Percentiles rank a stretch among this genome's conserved stretches.
Conservation (phyloP, 768 basidiomycete species). For the Serendipita sp. region DNA sequence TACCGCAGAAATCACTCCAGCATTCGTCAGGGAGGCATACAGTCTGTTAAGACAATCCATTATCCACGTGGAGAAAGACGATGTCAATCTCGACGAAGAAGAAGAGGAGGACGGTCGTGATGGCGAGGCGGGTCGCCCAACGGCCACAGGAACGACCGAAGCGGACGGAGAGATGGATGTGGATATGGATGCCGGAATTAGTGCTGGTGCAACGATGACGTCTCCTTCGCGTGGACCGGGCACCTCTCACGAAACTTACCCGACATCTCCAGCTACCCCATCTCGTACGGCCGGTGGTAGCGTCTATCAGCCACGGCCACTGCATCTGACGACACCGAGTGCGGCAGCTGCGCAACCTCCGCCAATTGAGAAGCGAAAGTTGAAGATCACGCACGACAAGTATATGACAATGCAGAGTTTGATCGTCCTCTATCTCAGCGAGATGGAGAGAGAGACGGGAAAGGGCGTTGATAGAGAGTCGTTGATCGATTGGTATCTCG, state of each 20-base stretch:
- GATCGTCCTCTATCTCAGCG: constrained; percentile 66
- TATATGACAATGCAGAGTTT: constrained; percentile 83
- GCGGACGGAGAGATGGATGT: constrained; percentile 24
- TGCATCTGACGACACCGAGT: constrained; percentile 17
- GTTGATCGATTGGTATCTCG: constrained; percentile 93
- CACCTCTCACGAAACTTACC: constrained; percentile 8
- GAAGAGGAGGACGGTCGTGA: constrained; percentile 30
- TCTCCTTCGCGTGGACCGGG: constrained; percentile 19
- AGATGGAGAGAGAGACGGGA: constrained; percentile 59
- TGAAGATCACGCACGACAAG: constrained; percentile 92
- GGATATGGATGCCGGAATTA: constrained; percentile 15
- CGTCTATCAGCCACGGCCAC: constrained; percentile 21
- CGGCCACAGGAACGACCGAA: constrained; percentile 23
- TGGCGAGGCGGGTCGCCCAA: constrained; percentile 14
- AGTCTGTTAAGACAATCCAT: constrained; percentile 89
- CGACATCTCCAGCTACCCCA: background rate
- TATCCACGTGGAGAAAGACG: constrained; percentile 98
- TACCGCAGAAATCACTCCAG: constrained; percentile 88
- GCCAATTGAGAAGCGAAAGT: constrained; percentile 37
- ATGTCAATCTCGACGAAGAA: constrained; percentile 93
- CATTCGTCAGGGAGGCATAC: constrained; percentile 91
- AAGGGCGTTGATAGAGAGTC: constrained; percentile 77
- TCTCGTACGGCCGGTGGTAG: constrained; percentile 18
- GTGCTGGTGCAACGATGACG: constrained; percentile 16
- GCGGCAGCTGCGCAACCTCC: constrained; percentile 24